phyloP scores from a whole-genome alignment of 768 basidiomycete genomes.

The Lactifluus piperatus region DNA sequence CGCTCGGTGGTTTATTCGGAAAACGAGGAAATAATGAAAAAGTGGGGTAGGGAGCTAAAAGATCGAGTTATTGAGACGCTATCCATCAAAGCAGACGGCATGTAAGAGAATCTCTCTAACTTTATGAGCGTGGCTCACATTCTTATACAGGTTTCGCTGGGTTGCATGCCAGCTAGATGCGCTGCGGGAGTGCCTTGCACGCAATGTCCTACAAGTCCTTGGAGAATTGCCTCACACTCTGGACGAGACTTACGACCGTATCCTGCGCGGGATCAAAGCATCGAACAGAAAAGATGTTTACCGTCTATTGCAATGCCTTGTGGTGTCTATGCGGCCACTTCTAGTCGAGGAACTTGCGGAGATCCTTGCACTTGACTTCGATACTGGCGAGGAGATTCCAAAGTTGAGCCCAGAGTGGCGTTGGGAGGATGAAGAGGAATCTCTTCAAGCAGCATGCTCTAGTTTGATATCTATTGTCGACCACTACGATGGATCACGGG shows the following conservation, averaged over 20 bases:
- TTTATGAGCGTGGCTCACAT: no score
- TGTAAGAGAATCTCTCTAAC: not conserved
- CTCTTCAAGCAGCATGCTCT: not conserved
- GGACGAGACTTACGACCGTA: not conserved
- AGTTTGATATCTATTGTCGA: not conserved
- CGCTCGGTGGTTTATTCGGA: not conserved
- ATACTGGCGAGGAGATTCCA: not conserved
- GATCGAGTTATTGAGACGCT: not conserved
- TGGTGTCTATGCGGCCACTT: not conserved
- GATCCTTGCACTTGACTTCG: not conserved
- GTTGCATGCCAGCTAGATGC: not conserved
- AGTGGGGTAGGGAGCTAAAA: not conserved
- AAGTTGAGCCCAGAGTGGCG: not conserved
- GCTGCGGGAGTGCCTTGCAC: not conserved
- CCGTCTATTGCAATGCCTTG: not conserved
- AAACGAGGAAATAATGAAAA: not conserved
- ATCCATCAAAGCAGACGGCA: not conserved
- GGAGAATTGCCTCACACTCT: not conserved
- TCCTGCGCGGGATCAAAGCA: not conserved
- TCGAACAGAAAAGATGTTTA: not conserved
- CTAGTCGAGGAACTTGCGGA: not conserved
- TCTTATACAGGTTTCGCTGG: not conserved
- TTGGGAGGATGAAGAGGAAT: not conserved
- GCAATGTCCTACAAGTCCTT: not conserved
- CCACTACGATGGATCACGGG: not conserved